Base-by-base conservation (phyloP, 2,329 filamentous ascomycete genomes). In the Fonsecaea pugnacius region DNA sequence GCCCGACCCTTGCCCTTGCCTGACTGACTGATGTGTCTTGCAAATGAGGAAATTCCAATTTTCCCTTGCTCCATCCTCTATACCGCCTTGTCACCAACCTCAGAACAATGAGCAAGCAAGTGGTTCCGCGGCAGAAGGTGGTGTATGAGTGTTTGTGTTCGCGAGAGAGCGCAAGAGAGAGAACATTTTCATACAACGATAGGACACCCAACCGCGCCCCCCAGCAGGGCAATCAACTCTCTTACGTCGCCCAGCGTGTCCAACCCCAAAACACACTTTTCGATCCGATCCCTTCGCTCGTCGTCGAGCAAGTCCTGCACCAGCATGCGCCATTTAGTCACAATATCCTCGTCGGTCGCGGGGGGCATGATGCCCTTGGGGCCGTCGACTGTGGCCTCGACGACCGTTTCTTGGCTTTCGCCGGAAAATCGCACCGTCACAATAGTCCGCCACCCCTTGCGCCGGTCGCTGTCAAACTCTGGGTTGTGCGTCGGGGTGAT, bases 271-370 rank as follows among this genome's bases (percentile, higher is more conserved):
- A 75, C 68, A 7, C 73, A 21, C 3, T 72, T 66, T 62, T 78
- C 74, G 68, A 78, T 76, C 58, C 66, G 67, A 12, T 69, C 66
- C 30, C 58, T 65, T 48, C 71, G 70, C 21, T 71, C 70, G 9
- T 70, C 67, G 35, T 76, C 73, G 40, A 78, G 73, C 1, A 77
- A 68, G 14, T 62, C 68, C 9, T 66, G 59, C 2, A 73, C 73
- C 14, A 78, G 60, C n/a, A 58, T 62, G 53, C 72, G 67, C 71
- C 73, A 79, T 63, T 79, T 79, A 5, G 69, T 62, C 8, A 76
- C 61, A 21, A 80, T 75, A 54, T 78, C 76, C 10, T 75, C 72
- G 63, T 79, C 78, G 2, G 71, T 70, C 16, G 79, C 62, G 2
- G 72, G 69, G 1, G 75, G 75, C 32, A 73, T 58, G 7, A 76